Evolutionary conservation across 805 yeast genomes (phyloP).

Genomic region (Candida pseudoglaebosa): DNA sequence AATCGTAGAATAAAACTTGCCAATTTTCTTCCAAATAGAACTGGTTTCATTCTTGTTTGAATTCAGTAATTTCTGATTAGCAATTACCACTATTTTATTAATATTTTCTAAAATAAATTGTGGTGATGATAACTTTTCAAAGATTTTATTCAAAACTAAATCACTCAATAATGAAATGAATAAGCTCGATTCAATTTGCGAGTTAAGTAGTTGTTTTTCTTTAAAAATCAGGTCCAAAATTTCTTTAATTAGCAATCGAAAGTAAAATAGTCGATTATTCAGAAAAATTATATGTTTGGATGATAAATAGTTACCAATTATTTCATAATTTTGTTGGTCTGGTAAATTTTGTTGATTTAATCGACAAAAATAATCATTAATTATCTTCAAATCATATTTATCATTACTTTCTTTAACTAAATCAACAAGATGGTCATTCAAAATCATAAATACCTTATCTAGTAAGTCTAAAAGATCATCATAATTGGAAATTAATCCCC

Average conservation of each 20-base stretch:
- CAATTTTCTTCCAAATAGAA: background rate
- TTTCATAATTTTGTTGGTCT: conserved; percentile 4
- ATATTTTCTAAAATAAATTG: conserved; percentile 20
- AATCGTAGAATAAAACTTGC: too few relatives aligned
- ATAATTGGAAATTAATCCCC: conserved; percentile 4
- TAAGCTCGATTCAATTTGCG: conserved; percentile 22
- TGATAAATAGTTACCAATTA: conserved; percentile 13
- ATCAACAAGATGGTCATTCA: conserved; percentile 20
- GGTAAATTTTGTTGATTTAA: conserved; percentile 5
- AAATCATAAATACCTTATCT: conserved; percentile 21
- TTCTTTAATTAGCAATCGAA: conserved; percentile 20
- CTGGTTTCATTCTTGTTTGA: background rate
- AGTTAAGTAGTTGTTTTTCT: conserved; percentile 15
- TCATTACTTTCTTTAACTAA: conserved; percentile 11
- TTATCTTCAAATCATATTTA: conserved; percentile 10
- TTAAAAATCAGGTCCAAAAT: conserved; percentile 17
- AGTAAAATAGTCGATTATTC: conserved; percentile 14
- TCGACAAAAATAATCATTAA: conserved; percentile 11
- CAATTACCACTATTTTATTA: conserved; percentile 5
- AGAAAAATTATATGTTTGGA: conserved; percentile 13
- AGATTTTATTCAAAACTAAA: conserved; percentile 21
- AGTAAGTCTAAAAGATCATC: conserved; percentile 15
- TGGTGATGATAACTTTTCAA: conserved; percentile 23
- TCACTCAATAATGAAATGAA: conserved; percentile 24
- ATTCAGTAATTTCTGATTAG: conserved; percentile 7